These are phyloP conservation scores for Litsea cubeba DNA, from an alignment of 164 flowering plant genomes.

Conservation along the genomic window DNA sequence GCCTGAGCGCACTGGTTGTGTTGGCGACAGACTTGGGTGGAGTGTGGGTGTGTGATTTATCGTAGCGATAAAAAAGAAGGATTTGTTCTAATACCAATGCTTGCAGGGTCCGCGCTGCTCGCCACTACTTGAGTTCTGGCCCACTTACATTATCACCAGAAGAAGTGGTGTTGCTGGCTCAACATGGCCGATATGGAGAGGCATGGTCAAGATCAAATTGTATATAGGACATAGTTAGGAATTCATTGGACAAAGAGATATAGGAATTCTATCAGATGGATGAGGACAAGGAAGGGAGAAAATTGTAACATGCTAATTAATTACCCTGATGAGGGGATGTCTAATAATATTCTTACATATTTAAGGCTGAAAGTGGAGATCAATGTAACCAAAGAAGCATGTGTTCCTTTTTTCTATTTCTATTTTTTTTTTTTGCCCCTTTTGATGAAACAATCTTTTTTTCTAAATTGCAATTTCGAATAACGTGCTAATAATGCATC, in stretches of 20 bases:
- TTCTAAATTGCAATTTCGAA: neutral
- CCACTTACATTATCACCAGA: slow-evolving; percentile 44
- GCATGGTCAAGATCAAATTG: neutral
- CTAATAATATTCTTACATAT: neutral
- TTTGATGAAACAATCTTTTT: neutral
- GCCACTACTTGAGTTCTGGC: slow-evolving; percentile 62
- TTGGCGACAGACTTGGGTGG: neutral
- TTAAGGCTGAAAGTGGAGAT: neutral
- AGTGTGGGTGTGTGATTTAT: too few species aligned
- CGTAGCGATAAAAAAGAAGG: neutral
- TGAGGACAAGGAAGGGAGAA: neutral
- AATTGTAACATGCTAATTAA: neutral
- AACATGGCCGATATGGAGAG: slow-evolving; percentile 23
- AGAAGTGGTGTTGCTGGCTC: slow-evolving; percentile 48
- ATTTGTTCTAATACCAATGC: neutral
- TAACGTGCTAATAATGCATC: neutral
- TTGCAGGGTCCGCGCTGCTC: slow-evolving; percentile 51
- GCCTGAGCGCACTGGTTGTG: neutral
- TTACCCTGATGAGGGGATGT: neutral
- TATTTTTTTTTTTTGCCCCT: too few species aligned
- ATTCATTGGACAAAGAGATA: neutral
- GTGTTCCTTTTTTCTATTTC: neutral
- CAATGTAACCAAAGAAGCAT: slow-evolving; percentile 4
- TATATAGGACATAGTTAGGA: neutral
- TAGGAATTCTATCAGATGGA: neutral